Evolutionary conservation across 495 filamentous ascomycete species (phyloP), one percentile per base, ranked within the genome.

Genomic region (Viridothelium virens): DNA sequence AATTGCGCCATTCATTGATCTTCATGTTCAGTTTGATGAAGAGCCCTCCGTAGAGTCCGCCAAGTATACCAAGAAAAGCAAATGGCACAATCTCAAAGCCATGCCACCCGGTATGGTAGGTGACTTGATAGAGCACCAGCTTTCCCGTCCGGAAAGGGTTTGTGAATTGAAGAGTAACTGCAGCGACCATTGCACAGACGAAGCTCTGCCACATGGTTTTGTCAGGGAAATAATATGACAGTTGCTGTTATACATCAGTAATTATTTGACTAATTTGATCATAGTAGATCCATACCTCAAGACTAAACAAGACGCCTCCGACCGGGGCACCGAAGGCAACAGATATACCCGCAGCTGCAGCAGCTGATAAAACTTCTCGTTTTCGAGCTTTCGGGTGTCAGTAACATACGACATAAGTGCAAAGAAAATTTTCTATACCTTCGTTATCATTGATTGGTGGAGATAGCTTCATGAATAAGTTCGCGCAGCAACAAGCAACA

Each of bases 191-290:
- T 71, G 94, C 94, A 71, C 93, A 96, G 18, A 98, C 94, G 77
- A 98, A 97, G 74, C 91, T 96, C 74, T 97, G 93, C 94, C 94
- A 98, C 94, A 98, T 98, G 1, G 94, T 96, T 74, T 97, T 97
- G 73, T 98, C 94, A 1, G 94, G 94, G 69, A 98, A 98, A 75
- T 97, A 98, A 78, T 97, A 98, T 1, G 91, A 96, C 12, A 98
- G 78, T 82, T 97, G 93, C 84, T 85, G 47, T 6, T 3, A 33
- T 14, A 25, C 33, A 10, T 59, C 25, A 5, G 10, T 65, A 10
- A 31, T 34, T 37, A 39, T 63, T 63, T 62, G 63, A 70, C 41
- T 10, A 74, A 33, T 46, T 5, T 33, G 34, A 31, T 10, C 9
- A 33, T 63, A 50, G 25, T 7, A 61, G 38, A 62, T 36, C 10